Evolutionary conservation across 106 monocot genomes (phyloP), one percentile per base, ranked within the genome.

Genomic region (Posidonia australis): DNA sequence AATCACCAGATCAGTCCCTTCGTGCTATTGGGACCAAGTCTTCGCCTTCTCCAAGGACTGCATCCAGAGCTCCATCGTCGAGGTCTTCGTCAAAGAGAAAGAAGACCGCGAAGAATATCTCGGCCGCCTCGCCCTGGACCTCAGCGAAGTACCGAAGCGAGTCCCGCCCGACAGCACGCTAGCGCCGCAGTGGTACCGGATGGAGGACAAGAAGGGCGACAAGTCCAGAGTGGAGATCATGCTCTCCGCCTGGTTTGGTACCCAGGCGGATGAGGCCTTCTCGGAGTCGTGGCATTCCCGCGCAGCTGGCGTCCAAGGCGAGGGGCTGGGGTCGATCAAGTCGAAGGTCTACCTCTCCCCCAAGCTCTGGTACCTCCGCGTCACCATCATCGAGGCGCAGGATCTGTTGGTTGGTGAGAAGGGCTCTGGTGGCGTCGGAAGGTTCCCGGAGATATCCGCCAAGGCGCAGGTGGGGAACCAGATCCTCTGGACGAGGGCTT

Each of bases 231-330:
- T 81, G 16, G 85, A 85, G 42, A 30, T 85, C 41, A 85, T 85
- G 85, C 78, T 85, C 41, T 81, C 85, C 9, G 81, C 81, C 10
- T 85, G 85, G 85, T 76, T 81, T 10, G 85, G 85, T 17, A 85
- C 85, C 29, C 85, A 85, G 62, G 85, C 81, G 4, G 85, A 85
- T 27, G 85, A 85, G 56, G 62, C 69, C 23, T 85, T 85, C 64
- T 60, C 85, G 32, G 85, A 85, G 36, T 79, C 89, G 1, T 89
- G 84, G 84, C 84, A 84, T 49, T 74, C 89, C 10, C 82, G 84
- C 49, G 82, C 84, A 7, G 77, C 79, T 20, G 80, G 76, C 30
- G 17, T 29, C 1, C 12, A 23, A 12, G 27, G 21, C 1, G 4
- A 6, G 9, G 24, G 20, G 23, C 23, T 23, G 13, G 24, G 54